A percentile compares a stretch with the other conserved stretches of the same genome.
These are phyloP conservation scores for Sicyos baderoa DNA, from an alignment of 306 rosid species.

Conservation along the genomic window DNA sequence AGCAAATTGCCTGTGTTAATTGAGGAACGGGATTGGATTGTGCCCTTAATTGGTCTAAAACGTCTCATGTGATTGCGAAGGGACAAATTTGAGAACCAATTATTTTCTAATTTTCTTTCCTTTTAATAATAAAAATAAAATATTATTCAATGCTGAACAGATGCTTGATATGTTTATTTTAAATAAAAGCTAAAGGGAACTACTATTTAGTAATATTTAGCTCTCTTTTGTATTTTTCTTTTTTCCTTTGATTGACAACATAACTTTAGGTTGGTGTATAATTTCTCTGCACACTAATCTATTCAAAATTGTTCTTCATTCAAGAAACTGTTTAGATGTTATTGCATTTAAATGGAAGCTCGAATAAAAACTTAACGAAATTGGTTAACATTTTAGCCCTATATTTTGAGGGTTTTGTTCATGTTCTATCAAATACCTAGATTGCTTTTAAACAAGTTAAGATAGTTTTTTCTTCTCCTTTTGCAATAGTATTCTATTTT, in stretches of 20 bases:
- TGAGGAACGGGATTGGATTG: background rate
- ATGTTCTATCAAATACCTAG: too few relatives aligned
- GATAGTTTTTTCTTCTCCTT: too few relatives aligned
- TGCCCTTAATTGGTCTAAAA: background rate
- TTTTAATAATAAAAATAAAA: background rate
- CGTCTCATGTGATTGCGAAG: background rate
- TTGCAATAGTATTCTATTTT: too few relatives aligned
- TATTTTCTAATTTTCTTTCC: background rate
- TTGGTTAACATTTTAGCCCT: too few relatives aligned
- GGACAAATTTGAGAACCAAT: background rate
- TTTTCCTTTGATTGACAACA: background rate
- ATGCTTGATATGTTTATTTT: background rate
- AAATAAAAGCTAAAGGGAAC: background rate
- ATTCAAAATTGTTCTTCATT: background rate
- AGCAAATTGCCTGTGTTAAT: too few relatives aligned
- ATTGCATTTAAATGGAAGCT: background rate
- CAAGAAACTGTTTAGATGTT: background rate
- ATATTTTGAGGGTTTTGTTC: too few relatives aligned
- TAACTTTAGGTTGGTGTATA: too few relatives aligned
- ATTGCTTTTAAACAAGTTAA: too few relatives aligned
- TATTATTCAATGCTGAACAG: background rate
- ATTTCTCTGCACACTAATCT: background rate
- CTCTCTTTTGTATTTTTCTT: background rate
- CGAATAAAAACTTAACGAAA: background rate
- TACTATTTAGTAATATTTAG: background rate